Evolutionary conservation across 108 stramenopile species (phyloP).

Genomic region (Chaetoceros tenuissimus): DNA sequence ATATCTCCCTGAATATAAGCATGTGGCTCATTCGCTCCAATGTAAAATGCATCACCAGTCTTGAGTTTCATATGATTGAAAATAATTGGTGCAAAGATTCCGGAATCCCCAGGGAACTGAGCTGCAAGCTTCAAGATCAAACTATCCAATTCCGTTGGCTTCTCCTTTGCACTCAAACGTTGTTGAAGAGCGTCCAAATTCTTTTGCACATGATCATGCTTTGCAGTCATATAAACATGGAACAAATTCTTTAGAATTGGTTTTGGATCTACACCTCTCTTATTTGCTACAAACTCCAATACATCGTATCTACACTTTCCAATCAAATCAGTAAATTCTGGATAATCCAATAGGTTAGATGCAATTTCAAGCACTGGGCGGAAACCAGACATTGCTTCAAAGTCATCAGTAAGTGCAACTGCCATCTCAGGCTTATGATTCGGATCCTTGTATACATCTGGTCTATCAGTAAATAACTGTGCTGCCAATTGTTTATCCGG

Average conservation of each 20-base stretch:
- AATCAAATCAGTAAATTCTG: slow-evolving; percentile 77
- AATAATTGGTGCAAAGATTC: slow-evolving; percentile 84
- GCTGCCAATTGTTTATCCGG: slow-evolving; percentile 81
- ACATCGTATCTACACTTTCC: slow-evolving; percentile 4
- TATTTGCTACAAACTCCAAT: background rate
- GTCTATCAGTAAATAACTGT: slow-evolving; percentile 67
- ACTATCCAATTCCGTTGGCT: background rate
- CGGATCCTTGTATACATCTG: slow-evolving; percentile 85
- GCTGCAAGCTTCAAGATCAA: slow-evolving; percentile 59
- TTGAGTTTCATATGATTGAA: slow-evolving; percentile 74
- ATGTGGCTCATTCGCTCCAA: slow-evolving; percentile 90
- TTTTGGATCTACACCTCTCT: background rate
- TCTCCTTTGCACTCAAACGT: background rate
- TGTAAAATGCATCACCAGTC: slow-evolving; percentile 85
- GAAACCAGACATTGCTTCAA: slow-evolving; percentile 97
- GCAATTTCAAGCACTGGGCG: slow-evolving; percentile 79
- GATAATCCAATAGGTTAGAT: slow-evolving; percentile 62
- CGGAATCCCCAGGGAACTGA: slow-evolving; percentile 87
- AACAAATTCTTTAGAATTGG: background rate
- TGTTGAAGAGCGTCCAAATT: background rate
- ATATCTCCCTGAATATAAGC: slow-evolving; percentile 94
- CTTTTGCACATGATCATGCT: background rate
- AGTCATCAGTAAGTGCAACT: slow-evolving; percentile 87
- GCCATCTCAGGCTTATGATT: slow-evolving; percentile 99
- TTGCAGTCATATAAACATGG: background rate